Base-by-base conservation (phyloP, 208 protist species). In the Acanthamoeba sp. region DNA sequence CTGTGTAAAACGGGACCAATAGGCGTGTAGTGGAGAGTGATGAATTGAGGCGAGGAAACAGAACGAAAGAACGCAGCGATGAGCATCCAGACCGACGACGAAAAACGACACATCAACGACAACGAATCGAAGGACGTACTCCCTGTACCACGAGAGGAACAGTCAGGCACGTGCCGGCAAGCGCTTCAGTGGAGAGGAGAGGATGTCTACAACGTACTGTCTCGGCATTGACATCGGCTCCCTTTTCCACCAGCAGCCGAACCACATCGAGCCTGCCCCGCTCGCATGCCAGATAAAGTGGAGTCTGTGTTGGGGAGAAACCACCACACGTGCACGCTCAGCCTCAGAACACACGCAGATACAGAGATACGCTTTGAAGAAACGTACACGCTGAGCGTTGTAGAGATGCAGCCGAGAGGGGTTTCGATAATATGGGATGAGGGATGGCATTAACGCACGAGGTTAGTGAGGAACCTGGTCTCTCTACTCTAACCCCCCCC, bases 201-300 rank as follows among this genome's bases (percentile, higher is more conserved):
- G 59, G 57, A 27, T 57, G 52, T 57, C 7, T 10, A 42, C 29
- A 12, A n/a, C 7, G 76, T 85, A 85, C 76, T 6, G 76, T 85
- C 57, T 85, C 76, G 20, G 76, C 76, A n/a, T 85, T 85, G 76
- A 85, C 42, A 22, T 85, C 76, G 24, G 76, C 76, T 48, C 76
- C 76, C 76, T 85, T 85, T 55, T 85, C 76, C 27, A 85, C 76
- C 42, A 85, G 76, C n/a, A 85, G 42, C 9, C 76, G 38, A 0
- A 85, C 76, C 42, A 85, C 76, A 42, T 85, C 76, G 2, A 85
- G 76, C 40, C 32, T 50, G 18, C 76, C 76, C 3, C 76, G 42
- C 76, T 85, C 76, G 42, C 76, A 85, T 27, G 76, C 76, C 38
- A 85, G 76, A 34, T 85, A 85, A 14, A 85, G 29, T 3, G 76